Conservation (phyloP, 768 basidiomycete species). For the Pisolithus orientalis region DNA sequence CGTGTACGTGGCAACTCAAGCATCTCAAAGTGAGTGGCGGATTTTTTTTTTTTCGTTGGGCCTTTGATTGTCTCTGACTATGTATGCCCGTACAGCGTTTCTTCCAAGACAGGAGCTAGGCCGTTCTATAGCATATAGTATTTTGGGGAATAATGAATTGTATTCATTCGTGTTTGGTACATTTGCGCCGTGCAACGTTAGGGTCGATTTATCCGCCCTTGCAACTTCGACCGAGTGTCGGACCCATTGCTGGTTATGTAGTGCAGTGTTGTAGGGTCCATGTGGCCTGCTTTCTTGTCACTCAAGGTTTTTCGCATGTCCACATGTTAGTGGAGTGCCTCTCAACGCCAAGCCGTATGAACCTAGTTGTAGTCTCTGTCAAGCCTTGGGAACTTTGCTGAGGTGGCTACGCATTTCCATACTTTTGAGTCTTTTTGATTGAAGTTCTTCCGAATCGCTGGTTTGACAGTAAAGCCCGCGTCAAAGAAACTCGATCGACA, state of each 20-base stretch:
- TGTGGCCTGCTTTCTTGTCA: neutral
- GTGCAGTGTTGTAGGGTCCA: neutral
- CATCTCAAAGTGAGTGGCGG: slow-evolving; percentile 69
- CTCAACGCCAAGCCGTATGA: too few relatives aligned
- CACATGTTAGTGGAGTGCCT: too few relatives aligned
- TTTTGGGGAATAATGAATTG: neutral
- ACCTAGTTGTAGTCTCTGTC: too few relatives aligned
- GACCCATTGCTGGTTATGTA: neutral
- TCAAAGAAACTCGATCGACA: too few relatives aligned
- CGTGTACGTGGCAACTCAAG: slow-evolving; percentile 89
- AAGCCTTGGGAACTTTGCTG: too few relatives aligned
- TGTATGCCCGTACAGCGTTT: slow-evolving; percentile 47
- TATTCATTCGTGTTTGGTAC: neutral
- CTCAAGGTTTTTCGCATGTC: too few relatives aligned
- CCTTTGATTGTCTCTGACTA: neutral
- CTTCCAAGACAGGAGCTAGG: slow-evolving; percentile 75
- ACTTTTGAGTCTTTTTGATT: too few relatives aligned
- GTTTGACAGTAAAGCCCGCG: too few relatives aligned
- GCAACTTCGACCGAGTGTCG: neutral
- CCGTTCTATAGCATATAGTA: slow-evolving; percentile 4
- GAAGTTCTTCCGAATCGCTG: too few relatives aligned
- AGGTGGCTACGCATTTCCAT: too few relatives aligned
- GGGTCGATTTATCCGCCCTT: neutral
- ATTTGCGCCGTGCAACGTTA: neutral
- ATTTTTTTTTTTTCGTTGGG: neutral